Conservation (phyloP, 768 basidiomycete genomes). For the Mycena belliarum region DNA sequence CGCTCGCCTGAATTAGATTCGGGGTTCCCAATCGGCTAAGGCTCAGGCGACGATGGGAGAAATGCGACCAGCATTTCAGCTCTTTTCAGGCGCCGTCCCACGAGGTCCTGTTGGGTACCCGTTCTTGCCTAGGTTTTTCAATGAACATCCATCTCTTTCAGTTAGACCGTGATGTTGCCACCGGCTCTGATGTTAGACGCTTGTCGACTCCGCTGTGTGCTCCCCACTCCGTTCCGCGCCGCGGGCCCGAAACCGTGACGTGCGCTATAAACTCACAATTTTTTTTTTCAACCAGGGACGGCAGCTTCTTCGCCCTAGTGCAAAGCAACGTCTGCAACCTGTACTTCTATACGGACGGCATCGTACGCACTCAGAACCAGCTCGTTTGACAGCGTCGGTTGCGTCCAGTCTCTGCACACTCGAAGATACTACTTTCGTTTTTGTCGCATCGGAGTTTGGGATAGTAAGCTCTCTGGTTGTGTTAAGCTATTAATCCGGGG, state of each 20-base stretch:
- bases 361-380: conserved; percentile 93
- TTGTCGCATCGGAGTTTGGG: conserved; percentile 94
- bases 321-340: conserved; percentile 97
- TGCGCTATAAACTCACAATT: too few relatives aligned
- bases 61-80: too few relatives aligned
- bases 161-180: conserved; percentile 91
- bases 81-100: too few relatives aligned
- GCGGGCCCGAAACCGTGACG: too few relatives aligned
- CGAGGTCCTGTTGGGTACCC: too few relatives aligned
- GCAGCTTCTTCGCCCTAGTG: conserved; percentile 96
- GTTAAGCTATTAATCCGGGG: background rate
- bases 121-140: conserved; percentile 32
- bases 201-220: too few relatives aligned
- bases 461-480: conserved; percentile 76
- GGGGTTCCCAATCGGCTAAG: too few relatives aligned
- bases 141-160: conserved; percentile 37
- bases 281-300: conserved; percentile 79
- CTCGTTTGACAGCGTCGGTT: conserved; percentile 97
- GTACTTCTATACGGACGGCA: conserved; percentile 87
- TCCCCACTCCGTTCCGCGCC: too few relatives aligned
- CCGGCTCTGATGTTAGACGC: conserved; percentile 92
- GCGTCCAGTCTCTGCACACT: conserved; percentile 92
- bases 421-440: conserved; percentile 96
- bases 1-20: too few relatives aligned
- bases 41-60: too few relatives aligned